These are phyloP conservation scores for Penicillium sp. DNA, from an alignment of 2,329 filamentous ascomycete genomes.

Conservation along the genomic window DNA sequence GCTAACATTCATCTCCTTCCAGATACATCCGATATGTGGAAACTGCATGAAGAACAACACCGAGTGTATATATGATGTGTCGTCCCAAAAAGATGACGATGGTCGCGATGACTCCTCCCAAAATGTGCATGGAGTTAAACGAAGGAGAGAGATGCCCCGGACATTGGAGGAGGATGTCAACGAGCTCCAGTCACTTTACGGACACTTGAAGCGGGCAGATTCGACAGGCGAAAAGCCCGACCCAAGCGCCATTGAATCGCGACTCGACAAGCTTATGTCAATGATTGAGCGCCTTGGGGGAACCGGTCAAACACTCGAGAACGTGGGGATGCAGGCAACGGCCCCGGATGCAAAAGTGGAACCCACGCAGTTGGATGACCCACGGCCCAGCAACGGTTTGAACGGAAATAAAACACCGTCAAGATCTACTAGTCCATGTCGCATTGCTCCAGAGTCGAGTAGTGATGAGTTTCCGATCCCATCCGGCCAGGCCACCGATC, in stretches of 20 bases:
- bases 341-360: conserved; percentile 19
- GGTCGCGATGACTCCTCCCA: conserved; percentile 11
- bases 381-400: conserved; percentile 14
- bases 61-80: conserved; percentile 43
- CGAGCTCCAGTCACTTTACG: conserved; percentile 34
- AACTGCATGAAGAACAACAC: conserved; percentile 45
- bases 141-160: conserved; percentile 32
- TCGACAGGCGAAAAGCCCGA: conserved; percentile 26
- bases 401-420: conserved; percentile 18
- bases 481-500: conserved; percentile 40
- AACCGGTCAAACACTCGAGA: conserved; percentile 29
- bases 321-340: conserved; percentile 20
- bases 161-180: conserved; percentile 31
- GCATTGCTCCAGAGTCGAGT: conserved; percentile 30
- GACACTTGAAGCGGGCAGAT: conserved; percentile 27
- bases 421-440: conserved; percentile 33
- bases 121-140: conserved; percentile 33
- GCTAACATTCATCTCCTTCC: neutral
- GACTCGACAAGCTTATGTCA: conserved; percentile 44
- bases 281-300: conserved; percentile 46
- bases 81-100: conserved; percentile 26
- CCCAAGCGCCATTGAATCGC: conserved; percentile 42
- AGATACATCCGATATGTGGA: conserved; percentile 47
- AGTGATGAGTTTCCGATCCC: conserved; percentile 45
- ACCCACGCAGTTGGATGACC: conserved; percentile 15